Conservation (phyloP, 1,284 basidiomycete genomes). For the Tilletiopsis washingtonensis region DNA sequence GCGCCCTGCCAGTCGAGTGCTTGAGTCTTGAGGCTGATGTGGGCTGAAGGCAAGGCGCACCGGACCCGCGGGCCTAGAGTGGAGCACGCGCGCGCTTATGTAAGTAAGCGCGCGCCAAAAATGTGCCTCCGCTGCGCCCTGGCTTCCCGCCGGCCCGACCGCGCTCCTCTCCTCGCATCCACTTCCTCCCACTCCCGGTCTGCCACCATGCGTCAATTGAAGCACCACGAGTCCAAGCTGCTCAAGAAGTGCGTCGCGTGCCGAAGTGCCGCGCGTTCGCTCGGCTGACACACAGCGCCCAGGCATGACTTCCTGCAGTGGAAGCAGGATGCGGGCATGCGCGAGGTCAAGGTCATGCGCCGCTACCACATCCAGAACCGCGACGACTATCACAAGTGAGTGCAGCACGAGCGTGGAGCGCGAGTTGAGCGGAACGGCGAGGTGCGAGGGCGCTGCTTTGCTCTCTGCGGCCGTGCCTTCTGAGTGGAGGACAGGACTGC, state of each 20-base stretch:
- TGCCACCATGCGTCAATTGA: conserved; percentile 44
- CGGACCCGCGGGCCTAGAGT: no score
- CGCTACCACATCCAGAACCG: conserved; percentile 65
- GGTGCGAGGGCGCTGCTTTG: no score
- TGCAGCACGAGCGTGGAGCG: conserved; percentile 9
- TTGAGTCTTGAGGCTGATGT: no score
- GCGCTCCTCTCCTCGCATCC: no score
- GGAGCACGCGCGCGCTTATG: no score
- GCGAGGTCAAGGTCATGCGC: conserved; percentile 91
- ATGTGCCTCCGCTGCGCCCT: no score
- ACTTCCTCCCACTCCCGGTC: no score
- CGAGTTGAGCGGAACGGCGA: no score
- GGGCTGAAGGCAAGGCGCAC: no score
- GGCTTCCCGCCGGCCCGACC: no score
- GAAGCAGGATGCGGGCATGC: conserved; percentile 86
- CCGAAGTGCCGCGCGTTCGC: neutral
- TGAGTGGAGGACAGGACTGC: conserved; percentile 5
- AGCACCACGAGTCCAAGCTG: conserved; percentile 45
- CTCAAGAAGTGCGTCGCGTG: conserved; percentile 41
- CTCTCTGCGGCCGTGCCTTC: conserved; percentile 6
- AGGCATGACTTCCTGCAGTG: conserved; percentile 59
- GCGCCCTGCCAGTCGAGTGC: no score
- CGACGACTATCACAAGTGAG: conserved; percentile 89
- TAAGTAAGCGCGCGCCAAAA: no score
- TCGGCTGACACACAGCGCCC: neutral